These are phyloP conservation scores for Apophysomyces trapeziformis DNA, from an alignment of 371 early-diverging fungal species.

Conservation along the genomic window DNA sequence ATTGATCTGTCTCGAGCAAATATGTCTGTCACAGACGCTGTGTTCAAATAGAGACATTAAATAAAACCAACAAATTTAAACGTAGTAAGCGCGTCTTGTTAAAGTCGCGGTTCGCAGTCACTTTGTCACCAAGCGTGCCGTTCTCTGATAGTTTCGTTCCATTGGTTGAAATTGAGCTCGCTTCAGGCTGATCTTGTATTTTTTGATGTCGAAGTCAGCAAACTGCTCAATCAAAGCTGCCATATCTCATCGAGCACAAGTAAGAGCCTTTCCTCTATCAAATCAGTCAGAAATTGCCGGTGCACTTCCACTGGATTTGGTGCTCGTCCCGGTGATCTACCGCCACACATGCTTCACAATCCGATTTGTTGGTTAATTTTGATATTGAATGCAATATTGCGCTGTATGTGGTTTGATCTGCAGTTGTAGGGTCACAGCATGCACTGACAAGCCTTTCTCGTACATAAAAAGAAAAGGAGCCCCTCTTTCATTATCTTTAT, in stretches of 20 bases:
- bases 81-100: too few species aligned
- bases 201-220: constrained; percentile 25
- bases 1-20: too few species aligned
- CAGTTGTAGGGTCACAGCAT: constrained; percentile 14
- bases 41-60: too few species aligned
- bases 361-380: constrained; percentile 26
- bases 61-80: too few species aligned
- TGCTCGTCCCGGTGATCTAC: constrained; percentile 23
- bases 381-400: constrained; percentile 19
- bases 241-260: constrained; percentile 28
- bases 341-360: constrained; percentile 21
- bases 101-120: constrained; percentile 21
- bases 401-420: constrained; percentile 17
- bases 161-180: constrained; percentile 26
- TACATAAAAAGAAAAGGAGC: constrained; percentile 12
- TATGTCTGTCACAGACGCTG: too few species aligned
- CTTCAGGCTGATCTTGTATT: constrained; percentile 30
- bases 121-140: constrained; percentile 21
- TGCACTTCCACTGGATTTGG: constrained; percentile 21
- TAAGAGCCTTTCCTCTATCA: constrained; percentile 25
- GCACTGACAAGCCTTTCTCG: constrained; percentile 16
- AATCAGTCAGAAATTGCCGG: constrained; percentile 14
- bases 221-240: constrained; percentile 23
- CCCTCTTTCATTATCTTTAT: constrained; percentile 14
- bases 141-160: constrained; percentile 30